Base-by-base conservation (phyloP, 192 early-diverging fungal genomes). In the Podila epicladia region DNA sequence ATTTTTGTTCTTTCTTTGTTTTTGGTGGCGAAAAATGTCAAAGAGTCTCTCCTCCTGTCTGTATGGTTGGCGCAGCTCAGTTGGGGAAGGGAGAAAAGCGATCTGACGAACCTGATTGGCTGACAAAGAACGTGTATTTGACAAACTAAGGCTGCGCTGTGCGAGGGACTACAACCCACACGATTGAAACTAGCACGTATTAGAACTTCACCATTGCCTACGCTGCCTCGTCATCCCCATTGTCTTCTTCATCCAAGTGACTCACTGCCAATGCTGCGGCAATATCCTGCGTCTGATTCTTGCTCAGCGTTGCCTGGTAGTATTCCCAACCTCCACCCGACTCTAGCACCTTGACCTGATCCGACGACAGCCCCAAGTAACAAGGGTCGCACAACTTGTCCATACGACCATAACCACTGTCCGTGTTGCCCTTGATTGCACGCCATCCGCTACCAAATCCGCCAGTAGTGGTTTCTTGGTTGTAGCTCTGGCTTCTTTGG, bases 261-360 rank as follows among this genome's bases (percentile, higher is more conserved):
- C 28, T 51, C 45, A 55, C 37, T 29, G 77, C 77, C 33, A 80
- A 33, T 5, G 67, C 77, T 35, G 77, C 77, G 22, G 67, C 71
- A 22, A 80, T 41, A 33, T 37, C 77, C 28, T 68, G 70, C 3
- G 70, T 58, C 29, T 72, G 70, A 12, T 72, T 60, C 20, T 69
- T 80, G 4, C 66, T 45, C 31, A 80, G 48, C 9, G 77, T 80
- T 4, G 77, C 77, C 28, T 80, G 77, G 24, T 80, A 80, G 38
- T 80, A 80, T n/a, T 72, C 70, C 77, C 77, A 80, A 17, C 77
- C 77, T 31, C 77, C 77, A 24, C 77, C 77, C 26, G 70, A 53
- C 33, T 80, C 77, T 0, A 80, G 55, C 1, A 80, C 77, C 35
- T 80, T 72, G 62, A 80, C 61, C 6, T 80, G 77, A 53, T 80